phyloP scores from a whole-genome alignment of 139 green algal species.

The Picochlorum sp. region DNA sequence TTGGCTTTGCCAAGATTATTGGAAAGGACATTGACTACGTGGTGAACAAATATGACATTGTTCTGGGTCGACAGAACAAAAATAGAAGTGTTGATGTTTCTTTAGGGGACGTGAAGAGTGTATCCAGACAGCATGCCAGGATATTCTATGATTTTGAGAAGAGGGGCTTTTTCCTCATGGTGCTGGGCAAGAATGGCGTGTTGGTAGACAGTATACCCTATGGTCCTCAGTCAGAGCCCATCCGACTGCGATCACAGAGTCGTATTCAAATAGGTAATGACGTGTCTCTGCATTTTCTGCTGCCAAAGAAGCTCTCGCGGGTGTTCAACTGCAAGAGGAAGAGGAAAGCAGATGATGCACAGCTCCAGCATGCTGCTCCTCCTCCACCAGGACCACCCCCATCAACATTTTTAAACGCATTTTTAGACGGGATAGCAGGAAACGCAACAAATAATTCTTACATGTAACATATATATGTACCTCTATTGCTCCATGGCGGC shows the following conservation, averaged over 20 bases:
- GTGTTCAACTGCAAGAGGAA: not conserved
- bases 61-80: constrained; percentile 51
- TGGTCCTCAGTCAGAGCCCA: no score
- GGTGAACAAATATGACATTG: constrained; percentile 61
- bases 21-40: constrained; percentile 56
- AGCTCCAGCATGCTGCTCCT: not conserved
- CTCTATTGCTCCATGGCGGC: not conserved
- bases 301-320: constrained; percentile 36
- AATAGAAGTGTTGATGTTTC: constrained; percentile 46
- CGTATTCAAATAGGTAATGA: constrained; percentile 49
- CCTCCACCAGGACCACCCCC: not conserved
- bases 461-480: not conserved
- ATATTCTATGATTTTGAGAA: constrained; percentile 68
- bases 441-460: not conserved
- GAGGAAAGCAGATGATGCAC: not conserved
- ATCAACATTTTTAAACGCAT: not conserved
- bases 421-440: not conserved
- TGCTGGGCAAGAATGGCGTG: constrained; percentile 77
- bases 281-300: constrained; percentile 65
- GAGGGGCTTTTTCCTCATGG: constrained; percentile 29
- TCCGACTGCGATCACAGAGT: constrained; percentile 17
- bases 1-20: constrained; percentile 66
- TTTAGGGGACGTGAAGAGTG: constrained; percentile 57
- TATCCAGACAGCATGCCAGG: constrained; percentile 61
- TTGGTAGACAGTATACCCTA: constrained; percentile 27